Evolutionary conservation across 2,329 filamentous ascomycete species (phyloP).

Genomic region (Cercospora berteroae): DNA sequence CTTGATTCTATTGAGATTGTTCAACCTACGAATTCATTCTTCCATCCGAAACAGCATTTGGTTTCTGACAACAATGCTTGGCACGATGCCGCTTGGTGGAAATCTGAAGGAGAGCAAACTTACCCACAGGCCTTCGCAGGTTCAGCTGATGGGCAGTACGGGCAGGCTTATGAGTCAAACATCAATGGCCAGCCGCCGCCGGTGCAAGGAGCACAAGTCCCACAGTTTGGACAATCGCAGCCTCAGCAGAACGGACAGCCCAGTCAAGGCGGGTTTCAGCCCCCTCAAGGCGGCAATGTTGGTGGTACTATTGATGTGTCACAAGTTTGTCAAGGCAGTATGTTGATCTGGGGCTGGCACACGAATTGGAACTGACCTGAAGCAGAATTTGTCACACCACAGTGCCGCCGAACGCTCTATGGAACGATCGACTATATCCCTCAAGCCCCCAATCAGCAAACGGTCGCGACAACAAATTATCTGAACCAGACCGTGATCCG

Average conservation of each 20-base stretch:
- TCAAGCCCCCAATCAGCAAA: slow-evolving; percentile 43
- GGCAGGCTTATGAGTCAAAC: not conserved
- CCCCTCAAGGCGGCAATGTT: not conserved
- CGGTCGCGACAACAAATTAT: slow-evolving; percentile 50
- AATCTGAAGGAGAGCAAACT: not conserved
- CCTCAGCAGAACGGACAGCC: not conserved
- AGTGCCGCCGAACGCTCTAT: slow-evolving; percentile 56
- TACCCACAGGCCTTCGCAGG: slow-evolving; percentile 12
- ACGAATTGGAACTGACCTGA: slow-evolving; percentile 48
- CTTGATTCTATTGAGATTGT: slow-evolving; percentile 59
- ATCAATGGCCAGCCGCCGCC: not conserved
- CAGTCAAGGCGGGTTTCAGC: not conserved
- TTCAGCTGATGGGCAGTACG: not conserved
- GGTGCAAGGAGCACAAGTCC: not conserved
- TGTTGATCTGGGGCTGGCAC: not conserved
- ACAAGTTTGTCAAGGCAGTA: slow-evolving; percentile 4
- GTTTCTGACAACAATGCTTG: not conserved
- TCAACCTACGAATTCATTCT: slow-evolving; percentile 61
- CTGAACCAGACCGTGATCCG: slow-evolving; percentile 51
- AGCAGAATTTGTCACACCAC: slow-evolving; percentile 50
- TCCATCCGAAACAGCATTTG: slow-evolving; percentile 33
- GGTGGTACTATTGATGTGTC: not conserved
- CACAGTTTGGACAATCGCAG: not conserved
- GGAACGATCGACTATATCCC: slow-evolving; percentile 54
- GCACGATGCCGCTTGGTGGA: slow-evolving; percentile 9